Percentiles rank a stretch among this genome's conserved stretches.
phyloP scores from a whole-genome alignment of 108 stramenopile species.

The Skeletonema potamos region DNA sequence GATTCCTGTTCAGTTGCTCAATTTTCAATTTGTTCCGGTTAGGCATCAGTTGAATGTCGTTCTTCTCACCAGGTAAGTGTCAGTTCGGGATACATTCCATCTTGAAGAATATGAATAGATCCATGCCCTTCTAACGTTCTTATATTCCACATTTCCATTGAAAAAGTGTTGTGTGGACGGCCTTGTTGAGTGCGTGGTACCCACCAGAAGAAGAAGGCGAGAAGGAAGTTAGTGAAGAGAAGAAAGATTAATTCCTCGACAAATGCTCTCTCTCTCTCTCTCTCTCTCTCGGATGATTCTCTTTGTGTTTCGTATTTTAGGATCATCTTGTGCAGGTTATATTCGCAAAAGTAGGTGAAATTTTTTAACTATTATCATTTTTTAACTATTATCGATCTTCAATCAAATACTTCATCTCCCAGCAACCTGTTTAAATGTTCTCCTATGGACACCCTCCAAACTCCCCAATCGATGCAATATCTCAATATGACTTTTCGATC shows the following conservation, averaged over 20 bases:
- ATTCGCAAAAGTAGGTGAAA: neutral
- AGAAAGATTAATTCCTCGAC: neutral
- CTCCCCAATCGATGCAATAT: constrained; percentile 50
- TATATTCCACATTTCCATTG: neutral
- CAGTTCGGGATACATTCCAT: neutral
- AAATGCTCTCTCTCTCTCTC: no score
- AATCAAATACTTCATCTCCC: constrained; percentile 57
- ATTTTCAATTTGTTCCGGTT: constrained; percentile 76
- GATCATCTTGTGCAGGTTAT: neutral
- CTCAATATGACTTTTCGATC: constrained; percentile 55
- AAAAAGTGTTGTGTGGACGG: constrained; percentile 75
- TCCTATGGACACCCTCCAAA: constrained; percentile 67
- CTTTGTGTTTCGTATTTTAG: neutral
- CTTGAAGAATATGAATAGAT: neutral
- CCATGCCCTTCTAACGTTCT: neutral
- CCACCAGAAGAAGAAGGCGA: constrained; percentile 53
- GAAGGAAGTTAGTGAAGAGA: neutral
- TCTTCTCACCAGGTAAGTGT: constrained; percentile 46
- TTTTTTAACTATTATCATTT: neutral
- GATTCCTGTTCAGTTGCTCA: constrained; percentile 73
- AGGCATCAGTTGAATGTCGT: constrained; percentile 84
- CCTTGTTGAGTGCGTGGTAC: constrained; percentile 73
- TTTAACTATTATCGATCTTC: neutral
- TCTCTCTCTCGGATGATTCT: neutral
- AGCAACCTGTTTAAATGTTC: constrained; percentile 64